These are phyloP conservation scores for Puya raimondii DNA, from an alignment of 176 grass and related monocot species.

Conservation along the genomic window DNA sequence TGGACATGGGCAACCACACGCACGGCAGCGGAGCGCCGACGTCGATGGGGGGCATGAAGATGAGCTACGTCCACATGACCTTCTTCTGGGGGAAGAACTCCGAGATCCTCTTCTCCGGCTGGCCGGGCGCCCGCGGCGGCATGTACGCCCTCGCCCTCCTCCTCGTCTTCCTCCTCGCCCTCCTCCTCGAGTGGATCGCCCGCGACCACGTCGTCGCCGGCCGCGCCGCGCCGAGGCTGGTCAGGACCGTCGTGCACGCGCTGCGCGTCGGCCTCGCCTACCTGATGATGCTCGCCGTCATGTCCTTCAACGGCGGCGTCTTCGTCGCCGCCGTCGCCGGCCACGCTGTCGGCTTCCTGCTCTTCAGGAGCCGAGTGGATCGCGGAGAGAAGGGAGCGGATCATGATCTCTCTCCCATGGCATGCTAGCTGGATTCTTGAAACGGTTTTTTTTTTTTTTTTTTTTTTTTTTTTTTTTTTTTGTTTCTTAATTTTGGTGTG, in stretches of 20 bases:
- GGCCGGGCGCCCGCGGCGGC: conserved; percentile 55
- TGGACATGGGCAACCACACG: neutral
- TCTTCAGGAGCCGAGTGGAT: conserved; percentile 35
- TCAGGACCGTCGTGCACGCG: conserved; percentile 33
- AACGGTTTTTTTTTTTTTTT: too few species aligned
- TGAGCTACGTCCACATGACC: conserved; percentile 71
- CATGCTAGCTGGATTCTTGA: too few species aligned
- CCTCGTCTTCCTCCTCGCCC: conserved; percentile 31
- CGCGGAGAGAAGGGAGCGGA: too few species aligned
- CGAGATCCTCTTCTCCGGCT: conserved; percentile 61
- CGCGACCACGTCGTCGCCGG: neutral
- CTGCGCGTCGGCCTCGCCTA: conserved; percentile 36
- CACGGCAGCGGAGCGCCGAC: neutral
- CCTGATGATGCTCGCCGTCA: conserved; percentile 59
- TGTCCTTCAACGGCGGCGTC: conserved; percentile 64
- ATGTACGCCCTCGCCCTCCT: conserved; percentile 71
- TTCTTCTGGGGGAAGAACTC: conserved; percentile 86
- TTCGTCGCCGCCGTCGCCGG: conserved; percentile 43
- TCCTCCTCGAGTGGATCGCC: conserved; percentile 44
- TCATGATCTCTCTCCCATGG: too few species aligned
- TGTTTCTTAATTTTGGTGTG: too few species aligned
- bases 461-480: too few species aligned
- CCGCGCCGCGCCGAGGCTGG: conserved; percentile 12
- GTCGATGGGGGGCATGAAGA: neutral
- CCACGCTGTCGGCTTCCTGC: conserved; percentile 55